Percentiles rank a stretch among this genome's conserved stretches.
Evolutionary conservation across 768 basidiomycete genomes (phyloP).

Genomic region (Paxillus ammoniavirescens): DNA sequence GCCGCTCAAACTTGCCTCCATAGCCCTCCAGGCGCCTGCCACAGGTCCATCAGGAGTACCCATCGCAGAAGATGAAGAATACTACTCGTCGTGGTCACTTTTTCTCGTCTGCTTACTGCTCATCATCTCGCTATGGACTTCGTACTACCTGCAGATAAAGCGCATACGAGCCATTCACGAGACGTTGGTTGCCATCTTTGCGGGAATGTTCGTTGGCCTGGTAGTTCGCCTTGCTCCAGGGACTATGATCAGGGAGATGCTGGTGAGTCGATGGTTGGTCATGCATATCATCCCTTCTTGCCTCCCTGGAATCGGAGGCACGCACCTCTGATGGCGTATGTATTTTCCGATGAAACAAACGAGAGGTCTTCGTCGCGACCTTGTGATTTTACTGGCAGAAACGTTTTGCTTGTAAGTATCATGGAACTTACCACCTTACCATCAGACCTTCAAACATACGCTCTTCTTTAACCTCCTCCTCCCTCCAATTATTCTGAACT

Average conservation of each 20-base stretch:
- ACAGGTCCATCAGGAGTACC: slow-evolving; percentile 33
- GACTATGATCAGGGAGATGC: slow-evolving; percentile 94
- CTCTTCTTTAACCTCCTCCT: slow-evolving; percentile 98
- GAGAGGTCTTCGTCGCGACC: background rate
- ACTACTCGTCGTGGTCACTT: slow-evolving; percentile 91
- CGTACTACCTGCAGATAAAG: slow-evolving; percentile 97
- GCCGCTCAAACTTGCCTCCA: slow-evolving; percentile 37
- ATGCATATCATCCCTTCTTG: background rate
- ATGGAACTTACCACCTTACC: slow-evolving; percentile 11
- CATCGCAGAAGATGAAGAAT: slow-evolving; percentile 76
- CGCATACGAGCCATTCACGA: slow-evolving; percentile 94
- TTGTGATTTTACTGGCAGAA: background rate
- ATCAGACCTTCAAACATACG: slow-evolving; percentile 92
- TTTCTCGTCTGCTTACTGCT: slow-evolving; percentile 91
- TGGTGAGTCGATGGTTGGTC: slow-evolving; percentile 58
- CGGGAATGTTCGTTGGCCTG: slow-evolving; percentile 94
- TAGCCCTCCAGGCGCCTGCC: slow-evolving; percentile 28
- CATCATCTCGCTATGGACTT: slow-evolving; percentile 91
- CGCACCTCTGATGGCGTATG: background rate
- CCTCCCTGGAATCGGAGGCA: background rate
- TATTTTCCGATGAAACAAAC: background rate
- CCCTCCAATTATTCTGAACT: slow-evolving; percentile 97
- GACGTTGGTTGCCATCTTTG: slow-evolving; percentile 92
- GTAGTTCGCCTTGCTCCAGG: slow-evolving; percentile 89
- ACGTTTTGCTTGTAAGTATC: background rate